Percentiles rank a stretch among this genome's conserved stretches.
phyloP scores from a whole-genome alignment of 805 yeast genomes.

The Suhomyces pyralidae region DNA sequence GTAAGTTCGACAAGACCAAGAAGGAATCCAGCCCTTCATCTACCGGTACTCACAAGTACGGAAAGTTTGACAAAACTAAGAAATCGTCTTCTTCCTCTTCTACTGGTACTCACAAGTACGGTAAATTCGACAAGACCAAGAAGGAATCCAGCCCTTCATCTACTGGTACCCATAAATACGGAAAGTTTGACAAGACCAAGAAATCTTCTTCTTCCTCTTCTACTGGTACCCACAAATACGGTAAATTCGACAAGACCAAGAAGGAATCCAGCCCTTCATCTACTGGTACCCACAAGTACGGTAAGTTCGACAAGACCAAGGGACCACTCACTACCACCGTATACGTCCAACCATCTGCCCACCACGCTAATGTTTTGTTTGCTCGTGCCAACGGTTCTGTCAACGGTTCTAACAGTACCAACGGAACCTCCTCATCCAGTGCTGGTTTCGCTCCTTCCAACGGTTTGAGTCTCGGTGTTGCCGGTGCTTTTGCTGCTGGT shows the following conservation, averaged over 20 bases:
- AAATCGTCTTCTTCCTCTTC: constrained; percentile 27
- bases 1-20: constrained; percentile 52
- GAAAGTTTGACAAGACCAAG: constrained; percentile 34
- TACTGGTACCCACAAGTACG: constrained; percentile 28
- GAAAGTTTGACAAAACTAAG: constrained; percentile 54
- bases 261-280: constrained; percentile 25
- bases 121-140: constrained; percentile 54
- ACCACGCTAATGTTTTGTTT: constrained; percentile 5
- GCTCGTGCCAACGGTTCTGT: constrained; percentile 15
- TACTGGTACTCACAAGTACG: constrained; percentile 48
- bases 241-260: constrained; percentile 53
- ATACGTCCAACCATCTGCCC: constrained; percentile 18
- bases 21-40: constrained; percentile 29
- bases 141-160: constrained; percentile 24
- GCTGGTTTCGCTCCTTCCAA: constrained; percentile 12
- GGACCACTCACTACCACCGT: constrained; percentile 37
- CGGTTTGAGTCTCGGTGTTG: constrained; percentile 28
- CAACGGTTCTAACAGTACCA: constrained; percentile 20
- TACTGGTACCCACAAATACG: constrained; percentile 48
- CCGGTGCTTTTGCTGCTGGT: constrained; percentile 51
- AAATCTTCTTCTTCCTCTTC: constrained; percentile 29
- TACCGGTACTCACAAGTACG: constrained; percentile 48
- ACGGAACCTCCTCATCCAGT: constrained; percentile 20
- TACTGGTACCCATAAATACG: constrained; percentile 29
- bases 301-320: constrained; percentile 35